A percentile compares a stretch with the other conserved stretches of the same genome.
Evolutionary conservation across 2,329 filamentous ascomycete genomes (phyloP).

Genomic region (Aspergillus sojae): DNA sequence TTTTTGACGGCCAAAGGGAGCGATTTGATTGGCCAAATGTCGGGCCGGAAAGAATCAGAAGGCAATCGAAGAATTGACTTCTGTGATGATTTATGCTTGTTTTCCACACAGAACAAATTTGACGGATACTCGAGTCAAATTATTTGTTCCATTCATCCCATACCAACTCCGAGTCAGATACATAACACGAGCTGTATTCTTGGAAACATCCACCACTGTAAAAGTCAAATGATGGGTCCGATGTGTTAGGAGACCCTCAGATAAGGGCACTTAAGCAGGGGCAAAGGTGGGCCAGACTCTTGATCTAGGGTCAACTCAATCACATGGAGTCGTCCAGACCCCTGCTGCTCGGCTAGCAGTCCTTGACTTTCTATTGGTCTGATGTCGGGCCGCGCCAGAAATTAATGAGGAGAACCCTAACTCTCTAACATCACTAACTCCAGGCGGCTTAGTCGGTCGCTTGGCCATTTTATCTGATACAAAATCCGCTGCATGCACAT

Average conservation of each 20-base stretch:
- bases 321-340: background rate
- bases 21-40: background rate
- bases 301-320: background rate
- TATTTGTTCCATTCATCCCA: background rate
- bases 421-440: background rate
- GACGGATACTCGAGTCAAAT: background rate
- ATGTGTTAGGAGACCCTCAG: background rate
- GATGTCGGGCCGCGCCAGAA: conserved; percentile 2
- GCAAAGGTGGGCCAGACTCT: background rate
- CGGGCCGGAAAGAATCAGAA: conserved; percentile 3
- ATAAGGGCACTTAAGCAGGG: background rate
- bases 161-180: background rate
- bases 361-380: background rate
- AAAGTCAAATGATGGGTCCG: background rate
- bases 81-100: background rate
- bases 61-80: background rate
- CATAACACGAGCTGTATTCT: background rate
- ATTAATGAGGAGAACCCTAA: background rate
- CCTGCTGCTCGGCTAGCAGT: background rate
- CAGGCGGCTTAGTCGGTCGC: background rate
- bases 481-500: background rate
- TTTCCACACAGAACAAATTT: background rate
- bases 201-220: background rate
- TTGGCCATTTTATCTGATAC: background rate
- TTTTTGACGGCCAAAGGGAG: background rate